Base-by-base conservation (phyloP, 164 flowering plant genomes). In the Santalum album region DNA sequence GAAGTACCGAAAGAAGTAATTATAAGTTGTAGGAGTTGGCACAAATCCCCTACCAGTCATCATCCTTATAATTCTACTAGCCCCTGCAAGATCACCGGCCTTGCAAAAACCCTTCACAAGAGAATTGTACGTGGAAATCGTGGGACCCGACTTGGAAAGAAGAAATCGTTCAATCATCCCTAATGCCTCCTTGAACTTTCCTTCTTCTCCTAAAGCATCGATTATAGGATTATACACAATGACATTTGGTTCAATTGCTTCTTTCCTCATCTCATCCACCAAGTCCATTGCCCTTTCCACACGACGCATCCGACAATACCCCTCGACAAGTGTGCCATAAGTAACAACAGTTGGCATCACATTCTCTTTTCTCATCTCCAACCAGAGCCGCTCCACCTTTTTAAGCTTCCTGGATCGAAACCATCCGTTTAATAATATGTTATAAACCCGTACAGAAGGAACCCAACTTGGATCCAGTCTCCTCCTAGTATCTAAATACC, bases 1-100 rank as follows among this genome's bases (percentile, higher is more conserved):
- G 39, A 75, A 90, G 68, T 66, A 61, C 64, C 69, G 60, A 49
- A 90, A 81, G 67, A 84, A 83, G 54, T 83, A 84, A 59, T 83
- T 83, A 55, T 90, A 90, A 5, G 95, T 87, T n/a, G 78, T 85
- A 12, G 78, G 59, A 6, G 83, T 84, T n/a, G 97, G 96, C 24
- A 72, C 5, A 57, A 72, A 56, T 3, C 77, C 89, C 40, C 74
- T 70, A 61, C 65, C 68, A 29, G 75, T 73, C 89, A 91, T 91
- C 87, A 69, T 73, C 65, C 82, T 91, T 11, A 87, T 77, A 16
- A 77, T 63, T 70, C 79, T 84, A 65, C 92, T 82, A 29, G 84
- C 85, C 51, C 77, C 77, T 6, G 17, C 72, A 61, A 79, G 63
- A 64, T 82, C 78, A 27, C 73, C 72, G 1, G 72, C 77, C 71